Percentiles rank a stretch among this genome's conserved stretches.
Conservation (phyloP, 2,329 filamentous ascomycete species). For the Orbilia blumenaviensis region DNA sequence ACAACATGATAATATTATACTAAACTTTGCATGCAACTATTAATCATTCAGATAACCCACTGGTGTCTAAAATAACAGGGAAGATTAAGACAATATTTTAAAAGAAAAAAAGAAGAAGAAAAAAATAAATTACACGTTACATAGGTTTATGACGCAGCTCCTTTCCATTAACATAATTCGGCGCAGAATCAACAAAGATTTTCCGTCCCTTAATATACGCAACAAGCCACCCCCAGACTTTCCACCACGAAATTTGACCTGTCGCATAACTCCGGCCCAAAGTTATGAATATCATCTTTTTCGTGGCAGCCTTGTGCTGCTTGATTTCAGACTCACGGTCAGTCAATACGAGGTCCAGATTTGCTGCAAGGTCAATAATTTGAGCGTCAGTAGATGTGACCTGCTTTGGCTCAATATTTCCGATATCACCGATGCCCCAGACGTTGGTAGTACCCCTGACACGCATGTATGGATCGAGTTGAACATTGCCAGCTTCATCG, state of each 20-base stretch:
- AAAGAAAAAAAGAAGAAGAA: no score
- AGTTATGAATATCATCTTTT: constrained; percentile 54
- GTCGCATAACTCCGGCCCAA: constrained; percentile 53
- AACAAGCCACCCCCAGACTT: constrained; percentile 53
- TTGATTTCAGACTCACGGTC: constrained; percentile 39
- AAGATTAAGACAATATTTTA: no score
- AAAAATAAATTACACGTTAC: constrained; percentile 23
- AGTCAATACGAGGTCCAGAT: constrained; percentile 44
- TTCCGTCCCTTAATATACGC: constrained; percentile 51
- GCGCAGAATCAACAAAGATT: constrained; percentile 54
- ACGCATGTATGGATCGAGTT: constrained; percentile 53
- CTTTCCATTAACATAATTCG: constrained; percentile 54
- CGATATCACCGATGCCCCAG: constrained; percentile 55
- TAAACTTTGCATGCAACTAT: no score
- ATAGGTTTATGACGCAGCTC: constrained; percentile 53
- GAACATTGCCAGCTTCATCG: constrained; percentile 49
- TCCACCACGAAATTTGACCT: constrained; percentile 53
- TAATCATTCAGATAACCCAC: no score
- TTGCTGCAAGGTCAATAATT: constrained; percentile 54
- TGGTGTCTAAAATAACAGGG: no score
- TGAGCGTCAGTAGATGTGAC: constrained; percentile 52
- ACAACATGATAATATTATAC: no score
- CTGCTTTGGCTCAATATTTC: constrained; percentile 54
- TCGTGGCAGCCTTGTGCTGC: constrained; percentile 46
- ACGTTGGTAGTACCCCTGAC: constrained; percentile 48